Evolutionary conservation across 106 monocot genomes (phyloP).

Genomic region (Apostasia shenzhenica): DNA sequence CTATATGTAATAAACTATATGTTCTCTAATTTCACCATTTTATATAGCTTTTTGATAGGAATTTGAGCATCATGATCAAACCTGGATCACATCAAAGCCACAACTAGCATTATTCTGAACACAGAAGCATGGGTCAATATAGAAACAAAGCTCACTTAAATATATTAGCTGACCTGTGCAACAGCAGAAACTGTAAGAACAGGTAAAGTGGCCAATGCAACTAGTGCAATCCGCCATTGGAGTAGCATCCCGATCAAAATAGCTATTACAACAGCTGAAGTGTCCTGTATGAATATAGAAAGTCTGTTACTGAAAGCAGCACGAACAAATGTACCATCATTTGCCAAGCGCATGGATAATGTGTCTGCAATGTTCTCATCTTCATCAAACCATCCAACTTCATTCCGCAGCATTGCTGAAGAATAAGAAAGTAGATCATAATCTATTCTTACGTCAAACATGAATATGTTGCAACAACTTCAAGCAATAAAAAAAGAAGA

Average conservation of each 20-base stretch:
- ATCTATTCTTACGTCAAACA: background rate
- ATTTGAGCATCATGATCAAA: no score
- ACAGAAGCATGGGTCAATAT: no score
- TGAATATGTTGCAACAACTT: no score
- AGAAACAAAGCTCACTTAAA: no score
- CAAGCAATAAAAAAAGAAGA: no score
- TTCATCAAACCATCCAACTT: conserved; percentile 97
- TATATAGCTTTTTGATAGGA: no score
- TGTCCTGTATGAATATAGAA: conserved; percentile 93
- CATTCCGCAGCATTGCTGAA: conserved; percentile 90
- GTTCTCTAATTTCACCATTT: no score
- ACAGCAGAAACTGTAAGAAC: conserved; percentile 61
- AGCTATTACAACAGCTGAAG: conserved; percentile 63
- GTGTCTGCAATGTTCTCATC: conserved; percentile 90
- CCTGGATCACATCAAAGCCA: no score
- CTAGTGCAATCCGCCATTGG: conserved; percentile 84
- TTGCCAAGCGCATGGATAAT: conserved; percentile 85
- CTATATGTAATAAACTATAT: no score
- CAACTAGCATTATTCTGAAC: no score
- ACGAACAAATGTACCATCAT: conserved; percentile 97
- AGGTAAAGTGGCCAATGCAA: conserved; percentile 84
- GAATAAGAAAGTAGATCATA: background rate
- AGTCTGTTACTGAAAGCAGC: conserved; percentile 95
- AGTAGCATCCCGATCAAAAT: conserved; percentile 80
- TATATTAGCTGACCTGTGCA: conserved; percentile 60